phyloP scores from a whole-genome alignment of 441 rosid species.

The Populus hybrid region DNA sequence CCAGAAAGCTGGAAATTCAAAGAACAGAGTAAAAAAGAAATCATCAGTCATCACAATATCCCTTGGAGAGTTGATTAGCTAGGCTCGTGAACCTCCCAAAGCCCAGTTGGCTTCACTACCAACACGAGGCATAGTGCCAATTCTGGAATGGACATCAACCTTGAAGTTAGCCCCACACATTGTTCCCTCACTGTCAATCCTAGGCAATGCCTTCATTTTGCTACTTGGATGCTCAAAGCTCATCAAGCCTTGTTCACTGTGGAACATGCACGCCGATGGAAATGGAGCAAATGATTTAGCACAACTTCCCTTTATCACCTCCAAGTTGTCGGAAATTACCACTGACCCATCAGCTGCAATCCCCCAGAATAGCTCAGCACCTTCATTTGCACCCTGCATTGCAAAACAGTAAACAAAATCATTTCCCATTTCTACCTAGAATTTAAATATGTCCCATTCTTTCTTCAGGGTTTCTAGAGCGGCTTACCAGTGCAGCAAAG shows the following conservation, averaged over 20 bases:
- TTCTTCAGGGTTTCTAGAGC: too few species aligned
- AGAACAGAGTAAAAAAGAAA: not conserved
- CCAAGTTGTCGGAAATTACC: conserved; percentile 65
- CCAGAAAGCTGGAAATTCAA: not conserved
- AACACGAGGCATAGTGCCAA: conserved; percentile 62
- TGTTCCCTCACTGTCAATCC: conserved; percentile 83
- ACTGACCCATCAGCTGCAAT: conserved; percentile 83
- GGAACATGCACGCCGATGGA: conserved; percentile 90
- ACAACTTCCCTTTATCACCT: conserved; percentile 76
- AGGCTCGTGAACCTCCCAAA: conserved; percentile 30
- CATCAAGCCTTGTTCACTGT: conserved; percentile 76
- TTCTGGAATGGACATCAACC: conserved; percentile 63
- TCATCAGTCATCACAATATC: not conserved
- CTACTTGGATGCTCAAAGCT: conserved; percentile 89
- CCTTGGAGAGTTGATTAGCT: not conserved
- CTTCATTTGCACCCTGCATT: conserved; percentile 66
- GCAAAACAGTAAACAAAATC: not conserved
- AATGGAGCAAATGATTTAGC: conserved; percentile 91
- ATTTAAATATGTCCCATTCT: not conserved
- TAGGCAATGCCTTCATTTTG: conserved; percentile 75
- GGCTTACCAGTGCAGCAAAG: conserved; percentile 68
- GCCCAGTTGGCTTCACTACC: conserved; percentile 96
- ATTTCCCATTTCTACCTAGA: not conserved
- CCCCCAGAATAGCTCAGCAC: conserved; percentile 73
- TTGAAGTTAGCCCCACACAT: conserved; percentile 83